Conservation (phyloP, 1,139 yeast genomes). For the Blastobotrys persicus region DNA sequence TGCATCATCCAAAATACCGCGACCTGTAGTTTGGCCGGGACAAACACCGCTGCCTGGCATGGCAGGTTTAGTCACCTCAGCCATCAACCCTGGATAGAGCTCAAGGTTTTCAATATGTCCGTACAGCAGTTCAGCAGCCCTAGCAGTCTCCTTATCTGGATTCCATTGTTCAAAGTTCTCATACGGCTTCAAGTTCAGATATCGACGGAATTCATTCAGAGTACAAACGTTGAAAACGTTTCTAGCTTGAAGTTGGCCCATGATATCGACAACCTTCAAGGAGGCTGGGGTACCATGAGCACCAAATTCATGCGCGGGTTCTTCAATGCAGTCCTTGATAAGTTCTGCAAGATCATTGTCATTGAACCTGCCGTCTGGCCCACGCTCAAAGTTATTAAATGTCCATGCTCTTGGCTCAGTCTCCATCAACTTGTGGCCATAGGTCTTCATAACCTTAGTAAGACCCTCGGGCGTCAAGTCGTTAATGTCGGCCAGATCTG, state of each 20-base stretch:
- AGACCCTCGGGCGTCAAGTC: constrained; percentile 12
- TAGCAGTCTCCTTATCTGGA: constrained; percentile 13
- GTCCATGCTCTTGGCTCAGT: constrained; percentile 13
- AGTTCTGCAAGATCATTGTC: constrained; percentile 12
- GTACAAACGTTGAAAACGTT: constrained; percentile 14
- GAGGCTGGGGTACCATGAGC: constrained; percentile 14
- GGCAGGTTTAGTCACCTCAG: constrained; percentile 15
- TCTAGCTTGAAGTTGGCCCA: constrained; percentile 14
- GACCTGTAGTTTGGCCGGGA: constrained; percentile 16
- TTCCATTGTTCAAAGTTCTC: constrained; percentile 15
- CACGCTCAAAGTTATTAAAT: constrained; percentile 11
- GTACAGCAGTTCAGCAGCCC: constrained; percentile 14
- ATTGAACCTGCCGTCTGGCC: constrained; percentile 11
- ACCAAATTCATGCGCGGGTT: constrained; percentile 15
- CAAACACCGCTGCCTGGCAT: constrained; percentile 14
- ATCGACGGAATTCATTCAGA: constrained; percentile 14
- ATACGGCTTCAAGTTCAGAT: constrained; percentile 13
- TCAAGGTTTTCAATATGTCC: constrained; percentile 15
- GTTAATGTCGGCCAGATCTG: constrained; percentile 9
- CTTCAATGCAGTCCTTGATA: constrained; percentile 15
- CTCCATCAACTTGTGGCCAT: constrained; percentile 10
- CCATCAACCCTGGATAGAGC: constrained; percentile 15
- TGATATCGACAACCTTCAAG: constrained; percentile 11
- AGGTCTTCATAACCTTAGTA: constrained; percentile 9
- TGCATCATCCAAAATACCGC: constrained; percentile 15